These are phyloP conservation scores for Symmetrospora coprosmae DNA, from an alignment of 768 basidiomycete genomes.

Conservation along the genomic window DNA sequence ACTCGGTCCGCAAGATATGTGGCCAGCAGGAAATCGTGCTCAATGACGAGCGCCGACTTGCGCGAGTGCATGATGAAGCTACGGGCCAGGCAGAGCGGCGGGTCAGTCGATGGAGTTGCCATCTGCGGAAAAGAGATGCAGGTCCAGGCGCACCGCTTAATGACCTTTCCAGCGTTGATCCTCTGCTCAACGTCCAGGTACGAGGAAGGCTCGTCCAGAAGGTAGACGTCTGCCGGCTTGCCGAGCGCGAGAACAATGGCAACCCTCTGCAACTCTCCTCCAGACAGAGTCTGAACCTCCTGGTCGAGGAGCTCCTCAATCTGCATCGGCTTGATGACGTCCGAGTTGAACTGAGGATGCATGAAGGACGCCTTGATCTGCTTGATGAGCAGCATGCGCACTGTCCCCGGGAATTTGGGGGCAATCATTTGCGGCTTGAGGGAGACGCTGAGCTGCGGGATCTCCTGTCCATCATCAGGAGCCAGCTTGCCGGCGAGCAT, in stretches of 20 bases:
- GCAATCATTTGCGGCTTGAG: conserved; percentile 98
- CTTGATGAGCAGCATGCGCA: conserved; percentile 84
- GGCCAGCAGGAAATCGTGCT: conserved; percentile 99
- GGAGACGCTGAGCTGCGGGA: conserved; percentile 64
- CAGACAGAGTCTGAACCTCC: conserved; percentile 92
- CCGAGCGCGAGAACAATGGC: conserved; percentile 89
- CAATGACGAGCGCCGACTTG: conserved; percentile 96
- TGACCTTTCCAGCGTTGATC: conserved; percentile 94
- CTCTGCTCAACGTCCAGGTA: conserved; percentile 99
- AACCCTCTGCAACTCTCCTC: conserved; percentile 94
- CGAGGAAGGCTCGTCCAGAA: conserved; percentile 81
- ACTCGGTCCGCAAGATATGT: conserved; percentile 97
- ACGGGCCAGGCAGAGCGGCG: background rate
- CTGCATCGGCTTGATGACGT: conserved; percentile 94
- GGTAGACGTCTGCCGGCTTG: conserved; percentile 57
- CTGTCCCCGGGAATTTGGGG: conserved; percentile 92
- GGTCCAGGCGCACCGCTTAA: conserved; percentile 58
- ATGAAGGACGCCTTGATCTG: conserved; percentile 90
- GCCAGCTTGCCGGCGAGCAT: conserved; percentile 73
- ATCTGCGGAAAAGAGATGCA: background rate
- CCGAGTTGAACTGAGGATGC: conserved; percentile 99
- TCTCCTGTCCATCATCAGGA: conserved; percentile 56
- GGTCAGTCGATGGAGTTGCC: background rate
- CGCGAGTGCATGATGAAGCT: conserved; percentile 90
- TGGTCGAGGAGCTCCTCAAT: conserved; percentile 91